A percentile compares a stretch with the other conserved stretches of the same genome.
Conservation (phyloP, 768 basidiomycete species). For the Amanita pallidorosea region DNA sequence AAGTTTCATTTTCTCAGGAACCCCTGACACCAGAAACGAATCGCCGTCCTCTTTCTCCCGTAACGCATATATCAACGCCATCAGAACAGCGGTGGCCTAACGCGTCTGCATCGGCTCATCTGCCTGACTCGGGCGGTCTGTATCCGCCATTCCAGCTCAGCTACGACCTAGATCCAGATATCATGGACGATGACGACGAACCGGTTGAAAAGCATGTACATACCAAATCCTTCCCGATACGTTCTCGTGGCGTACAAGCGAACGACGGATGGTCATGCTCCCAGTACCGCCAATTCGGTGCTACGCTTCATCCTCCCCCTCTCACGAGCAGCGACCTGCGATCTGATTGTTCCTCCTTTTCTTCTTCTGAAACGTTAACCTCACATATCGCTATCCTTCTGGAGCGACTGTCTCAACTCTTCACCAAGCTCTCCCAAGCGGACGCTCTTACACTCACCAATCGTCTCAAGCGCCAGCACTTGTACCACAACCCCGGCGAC, state of each 20-base stretch:
- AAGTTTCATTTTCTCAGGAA: slow-evolving; percentile 17
- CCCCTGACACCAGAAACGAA: slow-evolving; percentile 34
- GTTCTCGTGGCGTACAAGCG: slow-evolving; percentile 62
- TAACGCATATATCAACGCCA: slow-evolving; percentile 19
- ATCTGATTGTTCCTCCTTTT: slow-evolving; percentile 64
- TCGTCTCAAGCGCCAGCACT: slow-evolving; percentile 82
- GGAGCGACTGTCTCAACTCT: slow-evolving; percentile 51
- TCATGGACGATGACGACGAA: slow-evolving; percentile 19
- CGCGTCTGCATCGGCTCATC: neutral
- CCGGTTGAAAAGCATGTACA: slow-evolving; percentile 15
- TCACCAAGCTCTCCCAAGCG: slow-evolving; percentile 50
- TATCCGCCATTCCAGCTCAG: slow-evolving; percentile 21
- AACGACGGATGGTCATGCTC: slow-evolving; percentile 27
- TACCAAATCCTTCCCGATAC: slow-evolving; percentile 38
- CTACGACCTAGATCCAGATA: slow-evolving; percentile 33
- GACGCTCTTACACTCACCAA: slow-evolving; percentile 84
- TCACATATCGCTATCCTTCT: slow-evolving; percentile 46
- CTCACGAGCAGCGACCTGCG: slow-evolving; percentile 34
- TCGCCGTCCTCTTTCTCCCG: slow-evolving; percentile 33
- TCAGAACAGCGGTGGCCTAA: slow-evolving; percentile 15
- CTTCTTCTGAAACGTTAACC: slow-evolving; percentile 36
- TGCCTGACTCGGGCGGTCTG: slow-evolving; percentile 11
- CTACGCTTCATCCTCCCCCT: slow-evolving; percentile 28
- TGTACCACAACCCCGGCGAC: slow-evolving; percentile 60
- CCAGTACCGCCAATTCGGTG: slow-evolving; percentile 18